These are phyloP conservation scores for Tuber aestivum DNA, from an alignment of 495 filamentous ascomycete species.

Conservation along the genomic window DNA sequence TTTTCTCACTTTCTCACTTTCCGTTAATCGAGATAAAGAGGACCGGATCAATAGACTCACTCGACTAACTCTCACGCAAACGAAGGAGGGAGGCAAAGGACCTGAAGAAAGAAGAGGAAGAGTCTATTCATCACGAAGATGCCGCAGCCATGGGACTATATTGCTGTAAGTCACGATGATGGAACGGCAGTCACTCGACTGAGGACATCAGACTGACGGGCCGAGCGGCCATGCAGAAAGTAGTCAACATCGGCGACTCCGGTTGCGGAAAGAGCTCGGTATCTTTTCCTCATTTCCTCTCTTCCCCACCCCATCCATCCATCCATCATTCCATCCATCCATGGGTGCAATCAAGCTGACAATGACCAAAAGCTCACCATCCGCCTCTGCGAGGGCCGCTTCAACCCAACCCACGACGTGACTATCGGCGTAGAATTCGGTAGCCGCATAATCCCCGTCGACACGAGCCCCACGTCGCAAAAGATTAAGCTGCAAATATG, in stretches of 20 bases:
- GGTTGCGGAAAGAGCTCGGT: constrained; percentile 78
- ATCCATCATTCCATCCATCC: background rate
- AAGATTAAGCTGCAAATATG: constrained; percentile 69
- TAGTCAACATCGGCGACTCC: constrained; percentile 93
- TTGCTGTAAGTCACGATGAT: constrained; percentile 51
- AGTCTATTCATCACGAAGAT: constrained; percentile 48
- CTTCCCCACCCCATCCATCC: background rate
- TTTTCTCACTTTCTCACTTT: background rate
- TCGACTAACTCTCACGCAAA: background rate
- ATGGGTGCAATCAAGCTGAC: constrained; percentile 20
- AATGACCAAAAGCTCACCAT: constrained; percentile 62
- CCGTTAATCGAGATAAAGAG: background rate
- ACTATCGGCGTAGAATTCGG: constrained; percentile 98
- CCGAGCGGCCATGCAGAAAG: constrained; percentile 50
- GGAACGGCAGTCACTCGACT: background rate
- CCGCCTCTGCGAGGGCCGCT: constrained; percentile 93
- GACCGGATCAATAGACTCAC: background rate
- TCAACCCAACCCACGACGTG: constrained; percentile 86
- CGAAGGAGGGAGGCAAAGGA: background rate
- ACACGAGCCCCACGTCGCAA: constrained; percentile 50
- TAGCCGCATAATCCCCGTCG: constrained; percentile 83
- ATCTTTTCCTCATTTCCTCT: background rate
- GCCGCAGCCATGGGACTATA: constrained; percentile 90
- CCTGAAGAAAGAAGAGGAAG: background rate
- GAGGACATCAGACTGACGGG: constrained; percentile 10